Conservation (phyloP, 768 basidiomycete species). For the Tulasnella calospora region DNA sequence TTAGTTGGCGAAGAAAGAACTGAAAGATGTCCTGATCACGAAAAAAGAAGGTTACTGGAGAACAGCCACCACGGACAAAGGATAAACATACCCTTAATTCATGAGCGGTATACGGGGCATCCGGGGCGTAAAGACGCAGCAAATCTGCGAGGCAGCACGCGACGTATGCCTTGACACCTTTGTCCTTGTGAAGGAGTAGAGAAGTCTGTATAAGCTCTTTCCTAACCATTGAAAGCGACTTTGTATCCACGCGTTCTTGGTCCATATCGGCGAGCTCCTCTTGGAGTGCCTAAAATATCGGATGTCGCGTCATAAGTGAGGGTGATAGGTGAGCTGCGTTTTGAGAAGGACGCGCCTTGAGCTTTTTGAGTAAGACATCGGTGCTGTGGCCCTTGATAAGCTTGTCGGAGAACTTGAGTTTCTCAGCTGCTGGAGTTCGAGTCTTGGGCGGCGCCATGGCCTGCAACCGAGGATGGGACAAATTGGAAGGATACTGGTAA, state of each 20-base stretch:
- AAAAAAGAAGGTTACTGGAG: neutral
- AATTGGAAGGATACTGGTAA: neutral
- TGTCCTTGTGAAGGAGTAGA: constrained; percentile 89
- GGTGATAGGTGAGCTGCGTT: neutral
- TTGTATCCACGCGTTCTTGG: constrained; percentile 76
- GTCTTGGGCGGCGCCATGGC: constrained; percentile 13
- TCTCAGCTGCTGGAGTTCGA: constrained; percentile 24
- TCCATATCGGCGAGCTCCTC: constrained; percentile 65
- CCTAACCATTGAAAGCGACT: constrained; percentile 62
- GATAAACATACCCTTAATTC: constrained; percentile 53
- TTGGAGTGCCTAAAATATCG: constrained; percentile 37
- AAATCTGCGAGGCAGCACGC: constrained; percentile 94
- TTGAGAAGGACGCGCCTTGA: constrained; percentile 48
- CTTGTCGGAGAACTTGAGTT: constrained; percentile 68
- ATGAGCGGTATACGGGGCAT: constrained; percentile 86
- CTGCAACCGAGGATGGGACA: neutral
- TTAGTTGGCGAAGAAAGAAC: constrained; percentile 88
- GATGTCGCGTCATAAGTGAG: neutral
- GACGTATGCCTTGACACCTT: constrained; percentile 90
- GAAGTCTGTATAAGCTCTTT: constrained; percentile 74
- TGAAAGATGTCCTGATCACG: constrained; percentile 79
- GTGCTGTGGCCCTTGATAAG: constrained; percentile 72
- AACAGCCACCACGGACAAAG: neutral
- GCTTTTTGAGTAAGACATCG: constrained; percentile 79
- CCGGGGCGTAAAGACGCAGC: constrained; percentile 88